Evolutionary conservation across 2,329 filamentous ascomycete genomes (phyloP), one percentile per base, ranked within the genome.

Genomic region (Chrysoporthe cubensis): DNA sequence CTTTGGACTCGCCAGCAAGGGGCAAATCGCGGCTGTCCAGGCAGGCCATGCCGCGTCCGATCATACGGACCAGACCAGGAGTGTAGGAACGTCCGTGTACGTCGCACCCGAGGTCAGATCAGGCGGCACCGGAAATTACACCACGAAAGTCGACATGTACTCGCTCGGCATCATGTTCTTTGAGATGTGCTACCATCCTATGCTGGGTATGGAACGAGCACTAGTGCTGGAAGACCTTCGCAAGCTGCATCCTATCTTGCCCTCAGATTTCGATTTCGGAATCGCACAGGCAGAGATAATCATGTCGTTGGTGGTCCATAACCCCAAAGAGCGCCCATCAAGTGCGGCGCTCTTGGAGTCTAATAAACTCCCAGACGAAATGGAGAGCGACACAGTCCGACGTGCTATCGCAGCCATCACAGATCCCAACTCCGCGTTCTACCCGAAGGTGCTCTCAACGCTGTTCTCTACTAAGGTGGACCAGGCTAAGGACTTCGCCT

Each of bases 91-190:
- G 16, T 90, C 93, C 0, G 91, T 96, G 67, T 99, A 99, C 74
- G 92, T 97, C 66, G 96, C 96, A 0, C 96, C 96, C 0, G 96
- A 99, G 78, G 88, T 99, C 66, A 89, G 91, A 69, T 93, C 92
- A 1, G 87, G 87, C 6, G 89, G 89, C 6, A 86, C 86, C 43
- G 91, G 91, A 3, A 90, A 90, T 70, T 98, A 98, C 77, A 96
- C 92, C 69, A 90, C 93, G 67, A 98, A 97, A 78, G 94, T 98
- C 1, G 96, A 99, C 86, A 98, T 99, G 95, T 99, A 96, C 76
- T 97, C 95, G 0, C 84, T 99, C 54, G 96, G 96, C 0, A 92
- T 99, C 71, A 98, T 99, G 67, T 97, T 99, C 80, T 98, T 97
- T 73, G 96, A 99, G 79, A 99, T 99, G 96, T 96, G 92, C 75